Base-by-base conservation (phyloP, 2,329 filamentous ascomycete species). In the Aureobasidium subglaciale region DNA sequence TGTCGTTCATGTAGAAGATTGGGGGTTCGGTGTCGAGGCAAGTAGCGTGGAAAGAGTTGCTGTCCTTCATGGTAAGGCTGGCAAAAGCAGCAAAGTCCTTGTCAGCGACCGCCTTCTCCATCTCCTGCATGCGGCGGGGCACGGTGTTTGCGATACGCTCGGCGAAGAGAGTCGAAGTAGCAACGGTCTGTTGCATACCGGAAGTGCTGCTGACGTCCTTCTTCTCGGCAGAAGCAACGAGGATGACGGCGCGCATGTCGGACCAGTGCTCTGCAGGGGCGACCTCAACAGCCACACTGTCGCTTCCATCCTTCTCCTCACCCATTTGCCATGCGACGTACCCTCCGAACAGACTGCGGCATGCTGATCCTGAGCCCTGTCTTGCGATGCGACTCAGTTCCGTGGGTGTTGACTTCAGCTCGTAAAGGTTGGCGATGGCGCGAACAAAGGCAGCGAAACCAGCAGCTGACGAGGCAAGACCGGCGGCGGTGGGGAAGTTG, bases 1-100 rank as follows among this genome's bases (percentile, higher is more conserved):
- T 85, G 69, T 99, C 93, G 73, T 96, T 99, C 79, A 99, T 85
- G 78, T 99, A 99, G 74, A 96, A 96, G 68, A 99, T 99, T 16
- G 95, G 93, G 41, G 95, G 93, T 74, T 90, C 90, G 1, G 93
- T 97, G 70, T 99, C 93, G 64, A 95, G 78, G 70, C 93, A 97
- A 56, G 86, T 90, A 34, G 93, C 89, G 72, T 99, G 93, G 83
- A 99, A 99, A 58, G 85, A 89, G 76, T 99, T 99, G 68, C 88
- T 95, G 70, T 99, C 93, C 70, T 85, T 86, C 91, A 96, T 99
- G 15, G 93, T 96, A 59, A 96, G 81, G 69, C 88, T 84, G 22
- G 87, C 93, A 67, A 99, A 99, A 18, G 80, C 77, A 64, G 84
- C 82, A 73, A 99, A 99, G 73, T 99, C 88, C 64, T 82, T 82